Conservation (phyloP, 2,329 filamentous ascomycete species). For the Dichotomopilus funicola region DNA sequence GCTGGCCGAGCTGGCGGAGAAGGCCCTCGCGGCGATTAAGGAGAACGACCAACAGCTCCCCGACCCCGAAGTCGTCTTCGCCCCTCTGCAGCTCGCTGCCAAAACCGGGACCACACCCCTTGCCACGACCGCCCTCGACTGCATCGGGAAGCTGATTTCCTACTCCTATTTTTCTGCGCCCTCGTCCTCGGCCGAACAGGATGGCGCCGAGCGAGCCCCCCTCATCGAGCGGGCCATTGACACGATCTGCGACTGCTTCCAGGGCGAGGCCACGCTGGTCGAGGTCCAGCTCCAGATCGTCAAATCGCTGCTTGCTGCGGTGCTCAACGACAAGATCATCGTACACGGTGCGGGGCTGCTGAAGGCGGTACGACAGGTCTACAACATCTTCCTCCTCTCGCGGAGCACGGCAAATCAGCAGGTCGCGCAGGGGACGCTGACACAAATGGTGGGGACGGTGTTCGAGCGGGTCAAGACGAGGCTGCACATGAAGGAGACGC, state of each 20-base stretch:
- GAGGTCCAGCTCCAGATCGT: conserved; percentile 97
- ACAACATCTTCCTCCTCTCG: conserved; percentile 96
- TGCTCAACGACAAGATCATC: conserved; percentile 97
- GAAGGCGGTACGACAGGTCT: conserved; percentile 95
- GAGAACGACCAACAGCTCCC: conserved; percentile 73
- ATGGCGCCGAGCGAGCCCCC: conserved; percentile 50
- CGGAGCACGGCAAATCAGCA: conserved; percentile 93
- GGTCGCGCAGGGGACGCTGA: conserved; percentile 91
- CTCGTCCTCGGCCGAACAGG: conserved; percentile 38
- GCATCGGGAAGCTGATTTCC: conserved; percentile 97
- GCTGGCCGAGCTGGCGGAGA: conserved; percentile 72
- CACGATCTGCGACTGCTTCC: conserved; percentile 98
- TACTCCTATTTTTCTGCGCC: conserved; percentile 94
- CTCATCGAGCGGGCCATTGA: conserved; percentile 97
- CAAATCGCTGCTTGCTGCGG: conserved; percentile 90
- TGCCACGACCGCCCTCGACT: conserved; percentile 86
- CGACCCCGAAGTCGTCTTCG: conserved; percentile 87
- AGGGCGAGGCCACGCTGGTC: conserved; percentile 85
- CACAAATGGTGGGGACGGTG: conserved; percentile 97
- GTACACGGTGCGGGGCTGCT: conserved; percentile 93
- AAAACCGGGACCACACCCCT: conserved; percentile 79
- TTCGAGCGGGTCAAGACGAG: conserved; percentile 90
- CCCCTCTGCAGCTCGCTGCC: conserved; percentile 82
- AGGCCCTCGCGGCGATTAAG: conserved; percentile 79
- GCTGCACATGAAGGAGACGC: conserved; percentile 78